Conservation (phyloP, 2,329 filamentous ascomycete genomes). For the Zopfia rhizophila region DNA sequence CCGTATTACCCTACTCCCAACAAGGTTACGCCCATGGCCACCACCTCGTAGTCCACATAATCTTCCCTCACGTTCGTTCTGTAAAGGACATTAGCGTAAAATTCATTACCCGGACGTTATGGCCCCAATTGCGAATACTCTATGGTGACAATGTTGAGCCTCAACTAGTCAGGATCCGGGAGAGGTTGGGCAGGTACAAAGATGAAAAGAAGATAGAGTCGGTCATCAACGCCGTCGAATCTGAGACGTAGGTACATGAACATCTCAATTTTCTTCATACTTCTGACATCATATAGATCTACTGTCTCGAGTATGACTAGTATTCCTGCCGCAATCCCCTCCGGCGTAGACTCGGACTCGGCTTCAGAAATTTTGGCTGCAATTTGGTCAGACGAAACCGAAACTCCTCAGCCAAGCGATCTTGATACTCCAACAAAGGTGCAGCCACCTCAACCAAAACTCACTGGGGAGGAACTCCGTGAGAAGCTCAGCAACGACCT, state of each 20-base stretch:
- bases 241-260: slow-evolving; percentile 33
- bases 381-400: slow-evolving; percentile 7
- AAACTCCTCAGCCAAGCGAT: slow-evolving; percentile 16
- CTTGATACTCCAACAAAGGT: slow-evolving; percentile 25
- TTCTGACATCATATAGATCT: slow-evolving; percentile 23
- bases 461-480: slow-evolving; percentile 56
- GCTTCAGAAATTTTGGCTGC: slow-evolving; percentile 7
- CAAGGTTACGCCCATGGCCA: slow-evolving; percentile 75
- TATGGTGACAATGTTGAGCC: slow-evolving; percentile 96
- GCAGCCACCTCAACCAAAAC: slow-evolving; percentile 33
- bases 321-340: slow-evolving; percentile 25
- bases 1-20: slow-evolving; percentile 77
- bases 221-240: slow-evolving; percentile 65
- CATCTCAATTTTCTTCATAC: slow-evolving; percentile 5
- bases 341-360: too few species aligned
- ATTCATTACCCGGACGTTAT: slow-evolving; percentile 80
- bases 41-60: slow-evolving; percentile 73
- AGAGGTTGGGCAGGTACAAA: slow-evolving; percentile 83
- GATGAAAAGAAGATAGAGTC: slow-evolving; percentile 71
- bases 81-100: slow-evolving; percentile 74
- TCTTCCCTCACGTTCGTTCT: slow-evolving; percentile 77
- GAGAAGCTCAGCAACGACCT: slow-evolving; percentile 80
- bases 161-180: slow-evolving; percentile 89
- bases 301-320: slow-evolving; percentile 28
- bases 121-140: slow-evolving; percentile 81